phyloP scores from a whole-genome alignment of 768 basidiomycete species.

The Mycena alexandri region DNA sequence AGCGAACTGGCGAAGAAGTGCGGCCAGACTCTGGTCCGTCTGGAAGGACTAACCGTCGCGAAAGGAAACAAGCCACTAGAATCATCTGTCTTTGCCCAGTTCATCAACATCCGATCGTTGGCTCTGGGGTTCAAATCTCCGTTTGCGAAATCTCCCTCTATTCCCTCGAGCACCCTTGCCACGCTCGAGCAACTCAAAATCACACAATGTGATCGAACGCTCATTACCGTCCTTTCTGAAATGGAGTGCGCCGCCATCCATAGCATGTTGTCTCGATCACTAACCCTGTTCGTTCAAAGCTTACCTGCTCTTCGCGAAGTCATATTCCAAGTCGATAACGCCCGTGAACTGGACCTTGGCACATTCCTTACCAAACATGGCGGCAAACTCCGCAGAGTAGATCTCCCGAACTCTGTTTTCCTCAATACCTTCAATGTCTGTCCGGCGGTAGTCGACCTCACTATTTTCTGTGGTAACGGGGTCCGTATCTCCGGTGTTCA shows the following conservation, averaged over 20 bases:
- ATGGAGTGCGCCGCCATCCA: constrained; percentile 23
- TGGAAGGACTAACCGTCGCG: constrained; percentile 20
- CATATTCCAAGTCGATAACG: background rate
- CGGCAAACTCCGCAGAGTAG: constrained; percentile 15
- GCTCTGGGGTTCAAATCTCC: constrained; percentile 9
- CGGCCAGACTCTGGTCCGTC: constrained; percentile 20
- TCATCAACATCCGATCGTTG: constrained; percentile 18
- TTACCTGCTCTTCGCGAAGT: constrained; percentile 13
- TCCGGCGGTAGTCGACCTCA: constrained; percentile 18
- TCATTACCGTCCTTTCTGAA: constrained; percentile 5
- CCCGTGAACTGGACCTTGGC: background rate
- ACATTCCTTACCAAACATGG: constrained; percentile 29
- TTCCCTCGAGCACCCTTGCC: constrained; percentile 15
- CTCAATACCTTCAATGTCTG: constrained; percentile 21
- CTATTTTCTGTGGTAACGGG: constrained; percentile 12
- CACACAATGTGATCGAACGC: background rate
- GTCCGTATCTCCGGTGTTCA: constrained; percentile 1
- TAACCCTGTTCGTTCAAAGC: constrained; percentile 5
- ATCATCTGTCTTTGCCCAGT: constrained; percentile 14
- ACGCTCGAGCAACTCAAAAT: constrained; percentile 21
- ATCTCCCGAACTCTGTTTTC: background rate
- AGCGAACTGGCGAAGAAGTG: constrained; percentile 18
- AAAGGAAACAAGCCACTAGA: constrained; percentile 10
- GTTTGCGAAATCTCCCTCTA: background rate
- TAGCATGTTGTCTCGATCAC: background rate